Evolutionary conservation across 176 grass and related monocot genomes (phyloP).

Genomic region (Cenchrus fungigraminus): DNA sequence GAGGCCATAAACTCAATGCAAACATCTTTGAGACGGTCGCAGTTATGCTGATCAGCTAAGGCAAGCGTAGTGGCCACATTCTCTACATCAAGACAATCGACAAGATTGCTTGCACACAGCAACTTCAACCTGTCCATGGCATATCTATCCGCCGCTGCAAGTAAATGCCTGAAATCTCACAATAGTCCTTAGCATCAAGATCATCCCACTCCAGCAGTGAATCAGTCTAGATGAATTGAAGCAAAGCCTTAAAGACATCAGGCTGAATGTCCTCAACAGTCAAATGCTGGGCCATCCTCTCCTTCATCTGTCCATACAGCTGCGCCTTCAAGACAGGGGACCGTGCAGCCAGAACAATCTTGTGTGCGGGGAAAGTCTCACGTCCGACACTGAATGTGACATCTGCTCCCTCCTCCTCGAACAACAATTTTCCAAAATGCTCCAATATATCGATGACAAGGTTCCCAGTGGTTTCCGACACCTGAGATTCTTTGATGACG

Average conservation of each 20-base stretch:
- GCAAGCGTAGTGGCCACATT: not conserved
- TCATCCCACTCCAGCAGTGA: not conserved
- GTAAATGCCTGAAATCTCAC: not conserved
- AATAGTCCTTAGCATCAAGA: not conserved
- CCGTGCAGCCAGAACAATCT: not conserved
- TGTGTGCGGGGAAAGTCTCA: not conserved
- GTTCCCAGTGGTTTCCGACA: not conserved
- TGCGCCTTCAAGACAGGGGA: not conserved
- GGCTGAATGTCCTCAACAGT: not conserved
- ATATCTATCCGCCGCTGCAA: constrained; percentile 18
- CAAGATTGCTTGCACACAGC: constrained; percentile 10
- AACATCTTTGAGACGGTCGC: not conserved
- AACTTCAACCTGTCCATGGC: constrained; percentile 13
- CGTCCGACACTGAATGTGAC: not conserved
- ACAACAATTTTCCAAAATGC: not conserved
- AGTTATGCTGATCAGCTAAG: constrained; percentile 20
- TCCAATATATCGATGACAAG: not conserved
- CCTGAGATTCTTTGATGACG: not conserved
- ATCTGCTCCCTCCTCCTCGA: not conserved
- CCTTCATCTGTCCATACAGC: not conserved
- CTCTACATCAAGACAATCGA: not conserved
- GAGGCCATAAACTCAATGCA: constrained; percentile 1
- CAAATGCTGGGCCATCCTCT: not conserved
- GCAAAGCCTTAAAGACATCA: not conserved
- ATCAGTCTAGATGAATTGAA: not conserved